Evolutionary conservation across 2,329 filamentous ascomycete genomes (phyloP), one percentile per base, ranked within the genome.

Genomic region (Aspergillus sp.): DNA sequence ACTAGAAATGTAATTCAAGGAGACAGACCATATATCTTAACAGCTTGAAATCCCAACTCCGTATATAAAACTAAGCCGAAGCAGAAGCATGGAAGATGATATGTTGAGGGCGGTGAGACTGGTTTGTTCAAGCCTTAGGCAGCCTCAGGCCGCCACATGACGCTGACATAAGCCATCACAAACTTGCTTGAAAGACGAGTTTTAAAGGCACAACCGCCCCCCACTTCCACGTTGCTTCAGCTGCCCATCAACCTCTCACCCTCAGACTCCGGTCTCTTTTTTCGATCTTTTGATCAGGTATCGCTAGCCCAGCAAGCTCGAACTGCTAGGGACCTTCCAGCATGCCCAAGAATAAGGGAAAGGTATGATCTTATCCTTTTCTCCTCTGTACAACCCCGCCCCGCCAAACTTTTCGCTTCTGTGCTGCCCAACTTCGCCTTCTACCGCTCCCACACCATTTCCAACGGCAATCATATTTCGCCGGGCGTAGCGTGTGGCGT

Each of bases 281-380:
- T 56, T 56, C 57, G 60, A 38, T 56, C 49, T 54, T 57, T 46
- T 55, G 47, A 47, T 59, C 61, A 58, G 64, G 56, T 61, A 63
- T 64, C 53, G 17, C 43, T 57, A 54, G 59, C 66, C 61, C 53
- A 65, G 63, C 59, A 69, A 60, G 60, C 64, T 56, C 25, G 43
- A 64, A 71, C 69, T 70, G 65, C 62, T 73, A 69, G 66, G 62
- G 56, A 61, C 65, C 64, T 68, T 72, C 81, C 81, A 89, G 81
- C 66, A 97, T 97, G 93, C 93, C 93, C 76, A 97, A 97, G 92
- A 97, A 97, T 81, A 97, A 97, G 89, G 93, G 93, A 93, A 97
- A 97, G 84, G 93, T 96, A 85, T 77, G 86, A 75, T 63, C 64
- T 62, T 62, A 67, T 69, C 71, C 64, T 67, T 62, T 59, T 66